phyloP scores from a whole-genome alignment of 768 basidiomycete genomes.

The Nidularia sp. region DNA sequence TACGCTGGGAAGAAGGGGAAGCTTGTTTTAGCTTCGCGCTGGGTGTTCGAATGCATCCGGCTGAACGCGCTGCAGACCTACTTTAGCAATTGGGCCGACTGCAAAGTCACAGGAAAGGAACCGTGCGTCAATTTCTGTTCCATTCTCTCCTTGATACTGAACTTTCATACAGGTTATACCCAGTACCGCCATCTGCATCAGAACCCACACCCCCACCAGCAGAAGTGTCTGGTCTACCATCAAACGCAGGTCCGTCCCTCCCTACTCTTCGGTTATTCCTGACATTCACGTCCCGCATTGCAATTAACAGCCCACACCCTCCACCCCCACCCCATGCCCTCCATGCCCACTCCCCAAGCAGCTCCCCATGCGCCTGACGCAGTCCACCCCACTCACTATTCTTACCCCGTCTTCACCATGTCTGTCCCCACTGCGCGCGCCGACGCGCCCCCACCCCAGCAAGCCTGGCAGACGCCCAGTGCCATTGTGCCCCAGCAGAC shows the following conservation, averaged over 20 bases:
- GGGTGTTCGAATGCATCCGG: slow-evolving; percentile 78
- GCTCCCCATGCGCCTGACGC: slow-evolving; percentile 16
- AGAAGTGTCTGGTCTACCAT: background rate
- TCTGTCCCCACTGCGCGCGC: slow-evolving; percentile 38
- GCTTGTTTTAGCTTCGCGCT: slow-evolving; percentile 66
- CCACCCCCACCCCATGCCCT: slow-evolving; percentile 11
- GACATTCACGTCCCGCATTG: background rate
- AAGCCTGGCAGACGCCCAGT: slow-evolving; percentile 60
- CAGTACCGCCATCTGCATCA: slow-evolving; percentile 2
- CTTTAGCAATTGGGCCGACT: slow-evolving; percentile 73
- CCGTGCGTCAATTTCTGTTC: slow-evolving; percentile 38
- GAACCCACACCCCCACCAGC: background rate
- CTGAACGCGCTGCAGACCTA: slow-evolving; percentile 68
- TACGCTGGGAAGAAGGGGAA: slow-evolving; percentile 79
- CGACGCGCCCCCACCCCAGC: slow-evolving; percentile 46
- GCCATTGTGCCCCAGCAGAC: slow-evolving; percentile 66
- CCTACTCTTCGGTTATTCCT: slow-evolving; percentile 5
- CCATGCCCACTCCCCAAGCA: slow-evolving; percentile 1
- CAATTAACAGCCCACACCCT: slow-evolving; percentile 16
- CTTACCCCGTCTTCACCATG: slow-evolving; percentile 27
- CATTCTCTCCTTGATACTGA: background rate
- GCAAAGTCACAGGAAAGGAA: slow-evolving; percentile 75
- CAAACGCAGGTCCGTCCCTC: background rate
- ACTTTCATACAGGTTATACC: slow-evolving; percentile 1
- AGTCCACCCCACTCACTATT: slow-evolving; percentile 15